Conservation (phyloP, 306 rosid genomes). For the Begonia masoniana region DNA sequence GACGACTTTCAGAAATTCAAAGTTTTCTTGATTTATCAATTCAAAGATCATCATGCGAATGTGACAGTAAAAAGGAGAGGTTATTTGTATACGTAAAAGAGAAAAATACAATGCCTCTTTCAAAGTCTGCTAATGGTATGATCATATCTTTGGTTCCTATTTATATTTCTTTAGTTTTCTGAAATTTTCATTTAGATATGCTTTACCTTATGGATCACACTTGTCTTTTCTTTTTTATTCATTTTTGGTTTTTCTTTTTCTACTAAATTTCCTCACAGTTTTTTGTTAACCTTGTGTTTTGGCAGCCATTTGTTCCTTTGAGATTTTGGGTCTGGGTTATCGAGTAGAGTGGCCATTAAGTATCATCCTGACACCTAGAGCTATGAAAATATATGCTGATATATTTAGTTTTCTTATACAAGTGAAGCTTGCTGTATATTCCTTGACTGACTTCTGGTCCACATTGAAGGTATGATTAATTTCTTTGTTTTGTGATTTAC, state of each 20-base stretch:
- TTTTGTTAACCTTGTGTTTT: slow-evolving; percentile 11
- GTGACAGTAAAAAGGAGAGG: slow-evolving; percentile 58
- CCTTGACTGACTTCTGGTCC: slow-evolving; percentile 79
- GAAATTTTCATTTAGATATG: not conserved
- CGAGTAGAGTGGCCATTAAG: slow-evolving; percentile 84
- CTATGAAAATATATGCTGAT: slow-evolving; percentile 69
- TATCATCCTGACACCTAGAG: slow-evolving; percentile 68
- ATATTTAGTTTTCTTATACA: slow-evolving; percentile 90
- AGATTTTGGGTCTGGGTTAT: slow-evolving; percentile 90
- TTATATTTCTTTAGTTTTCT: not conserved
- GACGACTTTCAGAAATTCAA: slow-evolving; percentile 81
- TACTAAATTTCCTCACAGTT: not conserved
- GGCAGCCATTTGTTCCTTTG: slow-evolving; percentile 86
- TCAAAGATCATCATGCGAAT: slow-evolving; percentile 90
- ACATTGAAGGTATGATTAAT: slow-evolving; percentile 55
- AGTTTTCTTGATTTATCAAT: slow-evolving; percentile 72
- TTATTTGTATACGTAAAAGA: slow-evolving; percentile 80
- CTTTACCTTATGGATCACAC: not conserved
- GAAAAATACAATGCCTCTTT: slow-evolving; percentile 46
- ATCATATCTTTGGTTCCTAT: not conserved
- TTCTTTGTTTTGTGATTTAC: not conserved
- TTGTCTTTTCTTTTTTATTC: not conserved
- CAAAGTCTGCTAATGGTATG: slow-evolving; percentile 58
- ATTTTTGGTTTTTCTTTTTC: not conserved
- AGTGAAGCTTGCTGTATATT: slow-evolving; percentile 78